These are phyloP conservation scores for Penicillium angulare DNA, from an alignment of 495 filamentous ascomycete species.

Conservation along the genomic window DNA sequence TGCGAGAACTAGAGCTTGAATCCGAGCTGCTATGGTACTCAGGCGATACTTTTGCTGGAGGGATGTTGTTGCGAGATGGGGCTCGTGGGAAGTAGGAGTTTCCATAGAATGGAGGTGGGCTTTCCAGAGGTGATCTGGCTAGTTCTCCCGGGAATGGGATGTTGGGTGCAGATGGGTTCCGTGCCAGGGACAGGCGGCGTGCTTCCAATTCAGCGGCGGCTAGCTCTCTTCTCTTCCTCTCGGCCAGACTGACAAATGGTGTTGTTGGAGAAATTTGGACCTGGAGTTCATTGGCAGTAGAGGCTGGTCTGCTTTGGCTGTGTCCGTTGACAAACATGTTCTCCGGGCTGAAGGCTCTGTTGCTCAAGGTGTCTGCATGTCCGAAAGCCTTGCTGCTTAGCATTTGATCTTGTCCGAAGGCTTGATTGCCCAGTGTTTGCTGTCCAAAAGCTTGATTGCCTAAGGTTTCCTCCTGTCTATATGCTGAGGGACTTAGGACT, in stretches of 20 bases:
- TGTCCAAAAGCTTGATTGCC: background rate
- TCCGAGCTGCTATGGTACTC: constrained; percentile 47
- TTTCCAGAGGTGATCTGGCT: constrained; percentile 32
- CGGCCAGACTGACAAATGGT: constrained; percentile 30
- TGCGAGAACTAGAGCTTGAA: constrained; percentile 40
- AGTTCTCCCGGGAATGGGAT: constrained; percentile 76
- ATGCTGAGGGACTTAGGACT: background rate
- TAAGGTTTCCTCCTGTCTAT: background rate
- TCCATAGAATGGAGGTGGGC: constrained; percentile 29
- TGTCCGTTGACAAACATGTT: constrained; percentile 8
- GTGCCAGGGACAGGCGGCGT: constrained; percentile 75
- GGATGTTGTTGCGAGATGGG: constrained; percentile 32
- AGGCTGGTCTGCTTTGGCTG: constrained; percentile 19
- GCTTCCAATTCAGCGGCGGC: constrained; percentile 87
- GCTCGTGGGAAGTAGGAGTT: constrained; percentile 45
- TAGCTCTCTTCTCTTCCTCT: constrained; percentile 63
- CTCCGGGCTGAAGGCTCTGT: constrained; percentile 3
- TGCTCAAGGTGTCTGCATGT: constrained; percentile 6
- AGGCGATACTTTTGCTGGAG: constrained; percentile 44
- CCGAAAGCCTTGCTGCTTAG: constrained; percentile 20
- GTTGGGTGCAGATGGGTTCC: constrained; percentile 71
- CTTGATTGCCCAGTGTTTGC: background rate
- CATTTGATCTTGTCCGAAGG: constrained; percentile 3
- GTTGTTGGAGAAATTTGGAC: constrained; percentile 24
- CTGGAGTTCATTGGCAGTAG: constrained; percentile 19